A percentile compares a stretch with the other conserved stretches of the same genome.
These are phyloP conservation scores for Tetrapisispora pingtungensis DNA, from an alignment of 805 yeast species.

Conservation along the genomic window DNA sequence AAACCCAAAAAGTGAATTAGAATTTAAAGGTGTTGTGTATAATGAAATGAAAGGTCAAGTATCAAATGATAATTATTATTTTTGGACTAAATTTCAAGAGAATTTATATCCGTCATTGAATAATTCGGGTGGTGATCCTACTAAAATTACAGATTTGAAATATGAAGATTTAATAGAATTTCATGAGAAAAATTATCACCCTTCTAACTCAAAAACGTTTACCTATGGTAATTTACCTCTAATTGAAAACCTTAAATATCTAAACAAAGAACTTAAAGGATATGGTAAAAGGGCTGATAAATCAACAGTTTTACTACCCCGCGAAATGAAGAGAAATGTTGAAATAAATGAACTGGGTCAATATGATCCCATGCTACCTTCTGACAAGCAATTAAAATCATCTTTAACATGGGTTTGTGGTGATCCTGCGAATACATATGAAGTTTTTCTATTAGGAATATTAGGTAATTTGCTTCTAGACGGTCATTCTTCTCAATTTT, in stretches of 20 bases:
- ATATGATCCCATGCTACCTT: constrained; percentile 62
- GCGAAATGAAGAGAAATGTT: constrained; percentile 30
- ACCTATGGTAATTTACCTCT: constrained; percentile 79
- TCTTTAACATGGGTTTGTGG: constrained; percentile 89
- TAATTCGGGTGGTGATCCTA: constrained; percentile 93
- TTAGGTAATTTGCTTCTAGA: constrained; percentile 65
- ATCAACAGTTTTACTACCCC: constrained; percentile 32
- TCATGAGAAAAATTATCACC: constrained; percentile 72
- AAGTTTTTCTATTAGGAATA: constrained; percentile 61
- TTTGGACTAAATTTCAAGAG: constrained; percentile 76
- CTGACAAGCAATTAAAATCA: constrained; percentile 60
- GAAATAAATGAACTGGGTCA: constrained; percentile 56
- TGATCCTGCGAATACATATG: constrained; percentile 55
- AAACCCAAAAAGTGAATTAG: constrained; percentile 51
- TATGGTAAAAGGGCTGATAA: constrained; percentile 43
- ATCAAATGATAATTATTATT: constrained; percentile 77
- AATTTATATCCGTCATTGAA: constrained; percentile 74
- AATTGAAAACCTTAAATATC: constrained; percentile 44
- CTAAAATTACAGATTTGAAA: constrained; percentile 57
- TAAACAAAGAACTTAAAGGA: constrained; percentile 39
- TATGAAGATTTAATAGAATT: constrained; percentile 72
- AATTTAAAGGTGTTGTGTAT: constrained; percentile 90
- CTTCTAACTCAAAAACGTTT: constrained; percentile 77
- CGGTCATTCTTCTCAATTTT: constrained; percentile 87
- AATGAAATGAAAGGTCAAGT: constrained; percentile 98